Evolutionary conservation across 192 early-diverging fungal genomes (phyloP), one percentile per base, ranked within the genome.

Genomic region (Cladochytrium replicatum): DNA sequence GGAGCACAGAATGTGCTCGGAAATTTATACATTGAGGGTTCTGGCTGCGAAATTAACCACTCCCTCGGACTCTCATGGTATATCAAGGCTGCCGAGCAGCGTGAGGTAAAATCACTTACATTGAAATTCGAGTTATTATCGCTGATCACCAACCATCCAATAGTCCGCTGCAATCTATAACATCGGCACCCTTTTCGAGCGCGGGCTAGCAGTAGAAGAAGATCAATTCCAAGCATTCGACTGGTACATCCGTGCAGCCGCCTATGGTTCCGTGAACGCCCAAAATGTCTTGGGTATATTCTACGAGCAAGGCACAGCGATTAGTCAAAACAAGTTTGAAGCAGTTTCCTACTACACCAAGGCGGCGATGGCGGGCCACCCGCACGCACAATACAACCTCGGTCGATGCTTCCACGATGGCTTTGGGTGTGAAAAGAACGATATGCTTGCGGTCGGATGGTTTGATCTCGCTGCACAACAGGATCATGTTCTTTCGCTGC

Each of bases 1-100:
- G 62, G 64, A 21, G 74, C 77, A 2, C 61, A 69, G 54, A 69
- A 74, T 52, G 60, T 73, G 49, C 53, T 79, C 23, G 77, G 87
- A 4, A 86, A 87, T 48, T 78, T 83, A 37, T 81, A 83, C 62
- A 80, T 86, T 47, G 87, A 89, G 55, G 88, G 88, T 8, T 54
- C 81, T 11, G 84, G 86, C 6, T 63, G 79, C 25, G 51, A 57
- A 11, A 58, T 61, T 15, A 67, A 86, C 46, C 80, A 76, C 50
- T 57, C 66, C 9, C 50, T 56, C 15, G 83, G 82, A 17, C 66
- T 86, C 31, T 48, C 67, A 15, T 74, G 63, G 66, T 79, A 79
- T 55, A 66, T 70, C 22, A 55, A 52, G 22, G 73, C 69, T 8
- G 71, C 66, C 17, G 73, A 68, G 34, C 63, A 53, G 29, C 45